These are phyloP conservation scores for Penicillium digitatum DNA, from an alignment of 2,329 filamentous ascomycete genomes.

Conservation along the genomic window DNA sequence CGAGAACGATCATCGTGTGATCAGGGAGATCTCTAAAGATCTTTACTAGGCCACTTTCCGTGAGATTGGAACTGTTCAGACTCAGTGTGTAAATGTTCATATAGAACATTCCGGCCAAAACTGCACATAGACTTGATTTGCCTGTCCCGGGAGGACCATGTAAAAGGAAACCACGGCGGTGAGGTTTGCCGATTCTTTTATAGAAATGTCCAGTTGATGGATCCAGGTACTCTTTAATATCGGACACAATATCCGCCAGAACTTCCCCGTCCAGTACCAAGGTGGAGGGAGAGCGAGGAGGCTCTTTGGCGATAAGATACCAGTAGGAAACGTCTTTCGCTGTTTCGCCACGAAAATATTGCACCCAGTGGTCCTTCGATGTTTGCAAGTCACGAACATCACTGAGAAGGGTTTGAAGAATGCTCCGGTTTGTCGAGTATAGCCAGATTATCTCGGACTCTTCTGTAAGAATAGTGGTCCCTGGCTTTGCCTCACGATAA, in stretches of 20 bases:
- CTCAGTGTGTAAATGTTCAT: conserved; percentile 64
- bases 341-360: no score
- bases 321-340: no score
- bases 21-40: no score
- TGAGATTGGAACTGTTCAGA: conserved; percentile 57
- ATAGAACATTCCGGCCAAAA: conserved; percentile 62
- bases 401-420: no score
- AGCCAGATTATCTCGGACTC: no score
- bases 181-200: conserved; percentile 68
- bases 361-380: no score
- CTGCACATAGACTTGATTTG: conserved; percentile 67
- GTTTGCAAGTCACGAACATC: no score
- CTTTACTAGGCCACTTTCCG: conserved; percentile 40
- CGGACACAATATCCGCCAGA: conserved; percentile 63
- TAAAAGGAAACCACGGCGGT: conserved; percentile 72
- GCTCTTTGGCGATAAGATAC: no score
- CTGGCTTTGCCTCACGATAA: no score
- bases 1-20: no score
- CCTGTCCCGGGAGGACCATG: conserved; percentile 71
- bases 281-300: background rate
- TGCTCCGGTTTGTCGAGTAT: no score
- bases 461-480: no score
- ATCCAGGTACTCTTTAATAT: conserved; percentile 75
- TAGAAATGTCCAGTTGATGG: conserved; percentile 66
- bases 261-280: conserved; percentile 52